These are phyloP conservation scores for Ogataea trehaloabstinens DNA, from an alignment of 805 yeast species.

Conservation along the genomic window DNA sequence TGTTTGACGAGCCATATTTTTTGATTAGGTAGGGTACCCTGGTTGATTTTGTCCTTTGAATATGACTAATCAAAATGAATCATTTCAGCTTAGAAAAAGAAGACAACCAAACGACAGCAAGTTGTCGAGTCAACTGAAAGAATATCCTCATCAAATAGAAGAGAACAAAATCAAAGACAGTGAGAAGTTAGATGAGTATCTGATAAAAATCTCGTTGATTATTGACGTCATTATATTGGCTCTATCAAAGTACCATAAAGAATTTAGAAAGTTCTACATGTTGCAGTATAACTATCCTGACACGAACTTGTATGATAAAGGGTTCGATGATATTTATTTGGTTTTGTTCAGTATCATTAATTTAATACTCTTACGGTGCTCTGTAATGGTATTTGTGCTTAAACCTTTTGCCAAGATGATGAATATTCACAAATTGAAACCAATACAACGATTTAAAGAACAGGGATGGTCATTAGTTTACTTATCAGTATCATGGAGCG, in stretches of 20 bases:
- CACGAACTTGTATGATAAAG: slow-evolving; percentile 48
- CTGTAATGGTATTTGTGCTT: slow-evolving; percentile 56
- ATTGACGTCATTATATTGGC: slow-evolving; percentile 16
- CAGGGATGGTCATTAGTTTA: slow-evolving; percentile 78
- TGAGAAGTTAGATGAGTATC: slow-evolving; percentile 18
- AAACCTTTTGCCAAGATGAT: slow-evolving; percentile 51
- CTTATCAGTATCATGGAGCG: slow-evolving; percentile 50
- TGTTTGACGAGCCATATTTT: too few relatives aligned
- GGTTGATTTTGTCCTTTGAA: too few relatives aligned
- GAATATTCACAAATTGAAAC: slow-evolving; percentile 48
- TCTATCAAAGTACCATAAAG: slow-evolving; percentile 23
- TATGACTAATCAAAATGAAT: too few relatives aligned
- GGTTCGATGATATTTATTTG: slow-evolving; percentile 52
- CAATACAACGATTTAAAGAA: slow-evolving; percentile 72
- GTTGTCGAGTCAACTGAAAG: too few relatives aligned
- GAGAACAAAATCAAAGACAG: slow-evolving; percentile 7
- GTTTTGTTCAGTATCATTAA: slow-evolving; percentile 54
- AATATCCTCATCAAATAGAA: too few relatives aligned
- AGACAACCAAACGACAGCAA: too few relatives aligned
- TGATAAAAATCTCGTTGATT: slow-evolving; percentile 17
- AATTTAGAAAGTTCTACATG: slow-evolving; percentile 35
- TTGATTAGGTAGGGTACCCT: too few relatives aligned
- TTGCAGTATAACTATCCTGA: slow-evolving; percentile 38
- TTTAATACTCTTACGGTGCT: slow-evolving; percentile 56
- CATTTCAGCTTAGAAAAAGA: too few relatives aligned